phyloP scores from a whole-genome alignment of 2,329 filamentous ascomycete genomes.

The Fusarium sororula region DNA sequence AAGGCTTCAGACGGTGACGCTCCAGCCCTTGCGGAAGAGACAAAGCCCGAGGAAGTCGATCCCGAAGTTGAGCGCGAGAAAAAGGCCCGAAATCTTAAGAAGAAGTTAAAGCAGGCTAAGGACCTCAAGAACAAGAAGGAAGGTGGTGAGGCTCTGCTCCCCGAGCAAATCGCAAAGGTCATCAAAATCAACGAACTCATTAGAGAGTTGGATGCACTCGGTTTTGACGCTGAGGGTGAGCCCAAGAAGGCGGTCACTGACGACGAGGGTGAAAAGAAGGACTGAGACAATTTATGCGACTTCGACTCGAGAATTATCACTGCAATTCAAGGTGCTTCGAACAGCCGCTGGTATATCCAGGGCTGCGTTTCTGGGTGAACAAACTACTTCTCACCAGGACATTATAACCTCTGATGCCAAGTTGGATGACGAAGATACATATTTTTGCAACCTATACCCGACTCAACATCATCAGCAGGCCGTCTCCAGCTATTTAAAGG shows the following conservation, averaged over 20 bases:
- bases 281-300: conserved; percentile 26
- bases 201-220: conserved; percentile 83
- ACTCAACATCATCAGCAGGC: not conserved
- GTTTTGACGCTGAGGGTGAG: conserved; percentile 83
- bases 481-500: not conserved
- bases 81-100: conserved; percentile 89
- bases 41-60: conserved; percentile 61
- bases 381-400: not conserved
- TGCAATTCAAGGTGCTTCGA: not conserved
- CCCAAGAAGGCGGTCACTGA: conserved; percentile 46
- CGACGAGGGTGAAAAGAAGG: conserved; percentile 31
- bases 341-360: not conserved
- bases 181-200: conserved; percentile 96
- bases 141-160: conserved; percentile 81
- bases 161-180: conserved; percentile 96
- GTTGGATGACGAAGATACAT: not conserved
- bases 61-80: conserved; percentile 85
- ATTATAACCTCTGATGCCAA: not conserved
- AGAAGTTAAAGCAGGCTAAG: conserved; percentile 93
- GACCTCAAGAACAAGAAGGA: conserved; percentile 94
- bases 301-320: not conserved
- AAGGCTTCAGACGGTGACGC: conserved; percentile 67
- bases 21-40: conserved; percentile 13
- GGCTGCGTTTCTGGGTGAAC: not conserved
- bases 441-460: not conserved